phyloP scores from a whole-genome alignment of 257 asterid genomes.

The Phtheirospermum japonicum region DNA sequence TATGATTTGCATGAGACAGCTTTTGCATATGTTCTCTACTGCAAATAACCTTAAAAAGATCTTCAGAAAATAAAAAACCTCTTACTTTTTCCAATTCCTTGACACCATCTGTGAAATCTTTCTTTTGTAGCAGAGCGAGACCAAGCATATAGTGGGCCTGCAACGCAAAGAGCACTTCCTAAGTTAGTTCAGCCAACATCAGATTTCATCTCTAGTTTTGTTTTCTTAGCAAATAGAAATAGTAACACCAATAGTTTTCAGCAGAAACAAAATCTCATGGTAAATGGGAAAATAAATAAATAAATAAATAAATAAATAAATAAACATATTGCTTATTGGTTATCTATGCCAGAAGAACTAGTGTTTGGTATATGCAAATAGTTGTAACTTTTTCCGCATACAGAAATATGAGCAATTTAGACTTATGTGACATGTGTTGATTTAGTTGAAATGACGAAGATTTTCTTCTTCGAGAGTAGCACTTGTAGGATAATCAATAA shows the following conservation, averaged over 20 bases:
- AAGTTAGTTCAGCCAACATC: conserved; percentile 16
- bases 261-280: conserved; percentile 9
- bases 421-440: neutral
- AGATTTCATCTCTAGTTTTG: neutral
- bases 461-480: neutral
- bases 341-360: neutral
- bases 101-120: conserved; percentile 55
- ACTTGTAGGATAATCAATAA: neutral
- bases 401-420: too few species aligned
- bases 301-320: too few species aligned
- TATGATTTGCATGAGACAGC: neutral
- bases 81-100: conserved; percentile 59
- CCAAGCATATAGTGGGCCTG: conserved; percentile 78
- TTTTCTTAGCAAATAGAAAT: neutral
- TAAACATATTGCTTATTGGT: too few species aligned
- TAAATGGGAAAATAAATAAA: neutral
- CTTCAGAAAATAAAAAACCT: neutral
- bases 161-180: conserved; percentile 18
- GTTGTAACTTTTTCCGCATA: too few species aligned
- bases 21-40: neutral
- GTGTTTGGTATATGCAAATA: too few species aligned
- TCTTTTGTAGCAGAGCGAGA: conserved; percentile 55
- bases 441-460: neutral
- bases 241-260: neutral
- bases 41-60: conserved; percentile 2